A percentile compares a stretch with the other conserved stretches of the same genome.
phyloP scores from a whole-genome alignment of 352 stramenopile species.

The Globisporangium parvum region DNA sequence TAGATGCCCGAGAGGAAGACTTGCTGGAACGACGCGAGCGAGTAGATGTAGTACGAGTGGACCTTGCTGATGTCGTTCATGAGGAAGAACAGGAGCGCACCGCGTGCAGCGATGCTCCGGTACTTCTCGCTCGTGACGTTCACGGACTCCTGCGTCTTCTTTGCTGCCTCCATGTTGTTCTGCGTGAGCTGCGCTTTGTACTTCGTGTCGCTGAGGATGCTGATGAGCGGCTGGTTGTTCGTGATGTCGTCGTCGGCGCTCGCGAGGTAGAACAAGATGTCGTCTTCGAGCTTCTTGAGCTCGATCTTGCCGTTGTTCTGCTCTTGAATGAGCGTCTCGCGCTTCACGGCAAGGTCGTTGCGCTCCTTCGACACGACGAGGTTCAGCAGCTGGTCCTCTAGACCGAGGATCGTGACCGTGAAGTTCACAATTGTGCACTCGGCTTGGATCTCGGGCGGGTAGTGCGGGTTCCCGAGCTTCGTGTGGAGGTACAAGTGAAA shows the following conservation, averaged over 20 bases:
- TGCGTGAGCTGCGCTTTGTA: constrained; percentile 88
- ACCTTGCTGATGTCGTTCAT: constrained; percentile 97
- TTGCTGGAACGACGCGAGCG: constrained; percentile 93
- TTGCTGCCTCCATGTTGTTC: constrained; percentile 91
- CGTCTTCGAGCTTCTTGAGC: constrained; percentile 94
- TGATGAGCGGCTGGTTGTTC: constrained; percentile 95
- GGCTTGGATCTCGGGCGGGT: constrained; percentile 93
- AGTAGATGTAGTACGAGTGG: constrained; percentile 97
- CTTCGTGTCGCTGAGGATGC: constrained; percentile 94
- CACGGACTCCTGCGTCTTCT: constrained; percentile 90
- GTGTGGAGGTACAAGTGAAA: constrained; percentile 94
- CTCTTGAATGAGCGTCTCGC: constrained; percentile 91
- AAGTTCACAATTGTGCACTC: constrained; percentile 95
- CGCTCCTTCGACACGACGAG: constrained; percentile 92
- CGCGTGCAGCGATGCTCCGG: constrained; percentile 89
- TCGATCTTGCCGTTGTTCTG: constrained; percentile 96
- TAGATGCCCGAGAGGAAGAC: constrained; percentile 95
- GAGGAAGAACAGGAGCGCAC: constrained; percentile 94
- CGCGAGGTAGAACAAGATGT: constrained; percentile 93
- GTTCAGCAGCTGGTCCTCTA: constrained; percentile 92
- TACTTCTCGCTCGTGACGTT: constrained; percentile 95
- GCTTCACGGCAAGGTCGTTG: constrained; percentile 71
- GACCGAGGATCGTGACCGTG: constrained; percentile 88
- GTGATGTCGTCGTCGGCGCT: constrained; percentile 96
- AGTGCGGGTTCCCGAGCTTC: constrained; percentile 94